Evolutionary conservation across 108 stramenopile genomes (phyloP), one percentile per base, ranked within the genome.

Genomic region (Nitzschia putrida): DNA sequence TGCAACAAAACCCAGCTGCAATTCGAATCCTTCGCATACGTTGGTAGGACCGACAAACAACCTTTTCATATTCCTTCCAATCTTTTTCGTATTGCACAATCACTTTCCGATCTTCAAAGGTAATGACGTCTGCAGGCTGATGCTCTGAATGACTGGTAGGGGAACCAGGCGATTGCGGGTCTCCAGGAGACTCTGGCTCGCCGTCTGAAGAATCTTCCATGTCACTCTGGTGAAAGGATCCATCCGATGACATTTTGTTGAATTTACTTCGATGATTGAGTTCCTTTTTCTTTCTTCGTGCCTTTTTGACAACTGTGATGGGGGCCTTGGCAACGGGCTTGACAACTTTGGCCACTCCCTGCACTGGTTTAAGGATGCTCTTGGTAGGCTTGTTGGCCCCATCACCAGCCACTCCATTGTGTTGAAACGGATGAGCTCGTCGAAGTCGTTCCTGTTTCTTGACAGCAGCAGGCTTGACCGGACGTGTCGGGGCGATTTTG

Each of bases 311-410:
- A 20, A 66, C 52, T 18, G 26, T 66, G 41, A 52, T 53, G 51
- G 65, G 65, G 6, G 65, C 65, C 65, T 52, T 66, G 65, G 52
- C 52, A 8, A 53, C 52, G 9, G 43, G 23, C 10, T 47, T 45
- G 65, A 66, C 65, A 13, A 56, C 65, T 51, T 66, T 66, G 65
- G 52, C 52, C 24, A 53, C 52, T 2, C 52, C 50, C 11, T 47
- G 7, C 50, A 66, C 65, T 66, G 65, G 52, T 45, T 53, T 52
- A 16, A 66, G n/a, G 12, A 53, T 53, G 10, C 13, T 21, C 26
- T 66, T 66, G 44, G 47, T 12, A 56, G 25, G 13, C 4, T 40
- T 59, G 5, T 25, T 37, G 29, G 1, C n/a, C 3, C 14, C 21
- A 16, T 26, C 63, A 14, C 50, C 26, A 11, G 65, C 65, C 8